Evolutionary conservation across 352 stramenopile species (phyloP), one percentile per base, ranked within the genome.

Genomic region (Phytophthora capsici): DNA sequence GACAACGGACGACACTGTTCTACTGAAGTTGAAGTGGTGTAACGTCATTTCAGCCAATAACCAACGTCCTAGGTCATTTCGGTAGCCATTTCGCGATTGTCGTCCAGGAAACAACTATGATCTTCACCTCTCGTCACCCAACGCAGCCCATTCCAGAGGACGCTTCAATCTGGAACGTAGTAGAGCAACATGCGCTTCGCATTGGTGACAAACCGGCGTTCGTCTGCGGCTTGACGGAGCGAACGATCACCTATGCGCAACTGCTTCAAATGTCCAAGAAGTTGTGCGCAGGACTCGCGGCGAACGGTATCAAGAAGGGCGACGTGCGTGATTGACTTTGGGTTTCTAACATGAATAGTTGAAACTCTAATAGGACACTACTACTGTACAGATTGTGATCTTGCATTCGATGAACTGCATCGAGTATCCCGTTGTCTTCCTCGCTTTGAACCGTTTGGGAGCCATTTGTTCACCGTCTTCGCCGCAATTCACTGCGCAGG

Each of bases 341-440:
- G n/a, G n/a, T n/a, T n/a, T 12, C 4, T 30, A 8, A 5, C 43
- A 22, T 55, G 30, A 20, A 28, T 26, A 32, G 17, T n/a, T 23
- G 7, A 20, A 17, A 30, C n/a, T 4, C 37, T 57, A 1, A 47
- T 26, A 23, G 26, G 6, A 14, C n/a, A 6, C 8, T 53, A 26
- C 6, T n/a, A 17, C 38, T 6, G 5, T 59, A 28, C 28, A 84
- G 69, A 63, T 77, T 8, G 66, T 85, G 8, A 30, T 86, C 19
- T 40, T 84, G 16, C 70, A 82, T 32, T 76, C 71, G 44, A 57
- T 79, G 53, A 89, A 89, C 65, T 86, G 73, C 63, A 61, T 87
- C 44, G 75, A 87, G 49, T 89, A 80, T 17, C 71, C 72, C 0
- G 40, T 85, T 1, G 58, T 88, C 7, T 82, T 78, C 41, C 45